Evolutionary conservation across 2,329 filamentous ascomycete genomes (phyloP).

Genomic region (Fusarium euwallaceae): DNA sequence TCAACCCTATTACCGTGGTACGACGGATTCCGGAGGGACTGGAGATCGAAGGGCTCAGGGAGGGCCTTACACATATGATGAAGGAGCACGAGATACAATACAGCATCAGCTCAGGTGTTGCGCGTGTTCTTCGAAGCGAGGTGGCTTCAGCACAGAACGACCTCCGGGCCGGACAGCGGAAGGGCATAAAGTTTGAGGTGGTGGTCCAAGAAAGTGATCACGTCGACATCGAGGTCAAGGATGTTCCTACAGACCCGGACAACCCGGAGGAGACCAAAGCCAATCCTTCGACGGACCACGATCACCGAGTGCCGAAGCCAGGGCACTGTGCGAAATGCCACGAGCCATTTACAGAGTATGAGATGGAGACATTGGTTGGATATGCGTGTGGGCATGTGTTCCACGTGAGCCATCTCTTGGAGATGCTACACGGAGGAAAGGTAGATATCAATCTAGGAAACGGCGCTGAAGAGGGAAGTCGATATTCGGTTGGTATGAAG

Average conservation of each 20-base stretch:
- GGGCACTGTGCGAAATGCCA: conserved; percentile 72
- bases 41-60: conserved; percentile 89
- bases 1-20: conserved; percentile 92
- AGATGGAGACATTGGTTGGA: conserved; percentile 80
- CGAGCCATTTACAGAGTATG: conserved; percentile 69
- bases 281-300: conserved; percentile 38
- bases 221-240: conserved; percentile 58
- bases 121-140: conserved; percentile 87
- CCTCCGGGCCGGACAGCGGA: conserved; percentile 82
- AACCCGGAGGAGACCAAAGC: conserved; percentile 38
- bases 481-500: conserved; percentile 83
- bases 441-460: conserved; percentile 63
- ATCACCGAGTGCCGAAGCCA: conserved; percentile 55
- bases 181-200: conserved; percentile 91
- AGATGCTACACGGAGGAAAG: conserved; percentile 61
- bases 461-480: conserved; percentile 57
- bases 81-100: conserved; percentile 96
- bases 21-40: conserved; percentile 92
- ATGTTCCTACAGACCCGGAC: conserved; percentile 50
- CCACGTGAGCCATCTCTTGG: conserved; percentile 79
- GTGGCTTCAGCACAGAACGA: conserved; percentile 86
- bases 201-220: conserved; percentile 59
- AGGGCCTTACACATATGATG: conserved; percentile 91
- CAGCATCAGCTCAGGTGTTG: conserved; percentile 91
- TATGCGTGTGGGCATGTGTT: conserved; percentile 88